Evolutionary conservation across 2,329 filamentous ascomycete species (phyloP).

Genomic region (Diaporthe citri): DNA sequence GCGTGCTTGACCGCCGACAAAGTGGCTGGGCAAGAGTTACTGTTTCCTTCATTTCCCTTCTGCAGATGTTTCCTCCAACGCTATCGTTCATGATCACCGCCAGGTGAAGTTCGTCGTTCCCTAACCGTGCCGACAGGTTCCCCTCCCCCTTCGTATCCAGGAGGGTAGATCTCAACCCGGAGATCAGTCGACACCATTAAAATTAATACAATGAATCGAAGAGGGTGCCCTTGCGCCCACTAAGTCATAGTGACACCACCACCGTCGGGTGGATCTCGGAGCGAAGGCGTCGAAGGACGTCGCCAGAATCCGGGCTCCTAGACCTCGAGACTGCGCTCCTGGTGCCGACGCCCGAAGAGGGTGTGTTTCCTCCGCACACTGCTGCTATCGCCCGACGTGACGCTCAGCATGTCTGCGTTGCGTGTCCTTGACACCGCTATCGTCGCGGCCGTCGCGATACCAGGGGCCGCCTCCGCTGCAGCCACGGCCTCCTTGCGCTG

Average conservation of each 20-base stretch:
- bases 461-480: constrained; percentile 38
- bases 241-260: constrained; percentile 12
- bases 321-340: constrained; percentile 35
- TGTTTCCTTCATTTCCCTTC: constrained; percentile 19
- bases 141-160: constrained; percentile 1
- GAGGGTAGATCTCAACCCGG: constrained; percentile 31
- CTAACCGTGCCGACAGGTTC: constrained; percentile 12
- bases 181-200: constrained; percentile 35
- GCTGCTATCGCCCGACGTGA: constrained; percentile 42
- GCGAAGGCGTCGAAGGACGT: constrained; percentile 28
- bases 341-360: constrained; percentile 54
- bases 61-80: constrained; percentile 29
- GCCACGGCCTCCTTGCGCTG: constrained; percentile 55
- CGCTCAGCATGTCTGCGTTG: constrained; percentile 49
- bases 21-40: constrained; percentile 3
- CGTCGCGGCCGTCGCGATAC: constrained; percentile 32
- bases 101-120: constrained; percentile 27
- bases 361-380: constrained; percentile 57
- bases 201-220: constrained; percentile 40
- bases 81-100: constrained; percentile 23
- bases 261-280: neutral
- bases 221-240: constrained; percentile 12
- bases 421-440: constrained; percentile 41
- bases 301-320: constrained; percentile 36
- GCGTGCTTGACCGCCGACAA: constrained; percentile 17